These are phyloP conservation scores for Plantago ovata DNA, from an alignment of 257 asterid genomes.

Conservation along the genomic window DNA sequence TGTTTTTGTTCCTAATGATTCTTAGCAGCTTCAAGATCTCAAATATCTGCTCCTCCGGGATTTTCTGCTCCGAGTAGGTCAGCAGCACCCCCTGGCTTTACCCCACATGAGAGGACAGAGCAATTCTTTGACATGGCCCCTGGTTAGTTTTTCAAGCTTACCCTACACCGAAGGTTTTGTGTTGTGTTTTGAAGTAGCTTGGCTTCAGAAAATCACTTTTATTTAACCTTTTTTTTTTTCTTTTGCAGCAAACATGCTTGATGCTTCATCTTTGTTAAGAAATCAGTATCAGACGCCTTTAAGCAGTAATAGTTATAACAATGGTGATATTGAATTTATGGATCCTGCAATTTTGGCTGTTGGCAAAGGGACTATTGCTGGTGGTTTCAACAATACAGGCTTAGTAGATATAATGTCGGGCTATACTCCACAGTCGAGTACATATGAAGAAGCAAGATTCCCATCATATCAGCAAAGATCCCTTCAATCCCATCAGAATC, in stretches of 20 bases:
- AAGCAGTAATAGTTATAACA: conserved; percentile 37
- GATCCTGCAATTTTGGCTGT: conserved; percentile 99
- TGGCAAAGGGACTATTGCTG: conserved; percentile 76
- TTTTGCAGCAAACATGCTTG: conserved; percentile 59
- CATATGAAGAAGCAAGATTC: conserved; percentile 64
- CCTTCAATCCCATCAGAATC: conserved; percentile 61
- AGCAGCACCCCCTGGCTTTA: conserved; percentile 94
- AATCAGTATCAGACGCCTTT: conserved; percentile 61
- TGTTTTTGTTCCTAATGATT: conserved; percentile 16
- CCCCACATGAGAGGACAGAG: conserved; percentile 62
- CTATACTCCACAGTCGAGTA: conserved; percentile 54
- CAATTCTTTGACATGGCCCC: conserved; percentile 42
- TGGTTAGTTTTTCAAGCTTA: conserved; percentile 38
- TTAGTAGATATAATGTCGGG: conserved; percentile 45
- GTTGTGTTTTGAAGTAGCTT: too few species aligned
- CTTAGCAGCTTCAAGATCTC: conserved; percentile 72
- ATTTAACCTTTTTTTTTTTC: background rate
- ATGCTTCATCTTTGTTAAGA: conserved; percentile 44
- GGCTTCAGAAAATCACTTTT: background rate
- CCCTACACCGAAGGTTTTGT: too few species aligned
- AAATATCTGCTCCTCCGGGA: conserved; percentile 95
- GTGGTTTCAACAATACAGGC: conserved; percentile 49
- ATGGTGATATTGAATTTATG: conserved; percentile 76
- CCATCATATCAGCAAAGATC: conserved; percentile 69
- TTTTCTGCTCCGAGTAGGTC: conserved; percentile 70